A percentile compares a stretch with the other conserved stretches of the same genome.
These are phyloP conservation scores for Arabidopsis suecica DNA, from an alignment of 345 rosid genomes.

Conservation along the genomic window DNA sequence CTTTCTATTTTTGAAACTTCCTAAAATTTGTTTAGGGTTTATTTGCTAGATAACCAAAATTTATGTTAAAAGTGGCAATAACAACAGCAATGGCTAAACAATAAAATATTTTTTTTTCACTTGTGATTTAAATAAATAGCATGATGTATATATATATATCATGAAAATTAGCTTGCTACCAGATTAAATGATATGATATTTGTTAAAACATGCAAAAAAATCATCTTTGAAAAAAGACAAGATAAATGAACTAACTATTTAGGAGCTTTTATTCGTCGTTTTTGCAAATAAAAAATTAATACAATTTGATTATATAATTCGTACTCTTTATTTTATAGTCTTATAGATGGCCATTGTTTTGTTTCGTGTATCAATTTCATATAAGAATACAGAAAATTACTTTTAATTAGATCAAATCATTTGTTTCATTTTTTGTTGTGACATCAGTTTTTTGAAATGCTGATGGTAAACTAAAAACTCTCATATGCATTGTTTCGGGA, in stretches of 20 bases:
- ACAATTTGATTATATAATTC: neutral
- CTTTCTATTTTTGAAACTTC: neutral
- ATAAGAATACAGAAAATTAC: neutral
- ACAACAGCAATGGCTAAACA: neutral
- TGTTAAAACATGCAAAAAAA: neutral
- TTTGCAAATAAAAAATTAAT: neutral
- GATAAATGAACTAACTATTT: neutral
- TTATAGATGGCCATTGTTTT: neutral
- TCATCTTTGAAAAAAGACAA: too few species aligned
- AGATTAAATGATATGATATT: neutral
- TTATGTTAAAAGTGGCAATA: neutral
- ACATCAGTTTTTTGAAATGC: neutral
- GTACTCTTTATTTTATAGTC: neutral
- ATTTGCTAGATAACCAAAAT: neutral
- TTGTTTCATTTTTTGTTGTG: neutral
- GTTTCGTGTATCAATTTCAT: neutral
- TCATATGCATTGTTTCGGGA: neutral
- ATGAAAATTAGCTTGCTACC: neutral
- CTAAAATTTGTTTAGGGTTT: neutral
- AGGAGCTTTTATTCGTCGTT: neutral
- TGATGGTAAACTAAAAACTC: neutral
- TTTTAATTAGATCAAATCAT: neutral
- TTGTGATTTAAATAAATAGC: neutral
- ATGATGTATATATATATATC: neutral
- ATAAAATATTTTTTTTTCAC: neutral